These are phyloP conservation scores for Euryodendron excelsum DNA, from an alignment of 148 eudicot genomes.

Conservation along the genomic window DNA sequence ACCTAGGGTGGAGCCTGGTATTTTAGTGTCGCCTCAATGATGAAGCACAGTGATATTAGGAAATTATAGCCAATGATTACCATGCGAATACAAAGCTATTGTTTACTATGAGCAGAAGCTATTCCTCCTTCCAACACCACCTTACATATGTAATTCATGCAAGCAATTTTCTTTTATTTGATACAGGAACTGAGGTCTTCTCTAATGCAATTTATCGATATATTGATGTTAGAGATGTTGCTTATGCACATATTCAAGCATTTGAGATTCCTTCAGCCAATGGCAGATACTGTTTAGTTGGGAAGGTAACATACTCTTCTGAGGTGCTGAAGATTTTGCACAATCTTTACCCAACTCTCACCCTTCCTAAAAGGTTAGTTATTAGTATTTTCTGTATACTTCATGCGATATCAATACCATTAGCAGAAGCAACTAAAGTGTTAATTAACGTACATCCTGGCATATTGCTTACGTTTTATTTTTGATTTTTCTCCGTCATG, in stretches of 20 bases:
- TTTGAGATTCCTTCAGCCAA: slow-evolving; percentile 50
- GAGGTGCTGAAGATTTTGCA: slow-evolving; percentile 29
- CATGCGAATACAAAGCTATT: neutral
- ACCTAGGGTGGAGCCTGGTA: neutral
- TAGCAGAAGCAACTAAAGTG: neutral
- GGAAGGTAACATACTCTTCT: slow-evolving; percentile 18
- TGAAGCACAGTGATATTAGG: neutral
- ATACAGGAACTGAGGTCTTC: slow-evolving; percentile 30
- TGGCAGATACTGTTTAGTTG: slow-evolving; percentile 60
- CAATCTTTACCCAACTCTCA: slow-evolving; percentile 40
- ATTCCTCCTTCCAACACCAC: neutral
- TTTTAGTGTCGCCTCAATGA: neutral
- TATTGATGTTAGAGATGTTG: slow-evolving; percentile 63
- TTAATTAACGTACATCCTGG: neutral
- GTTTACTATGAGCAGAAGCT: neutral
- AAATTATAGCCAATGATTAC: neutral
- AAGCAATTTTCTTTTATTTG: neutral
- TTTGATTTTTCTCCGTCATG: neutral
- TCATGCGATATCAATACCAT: neutral
- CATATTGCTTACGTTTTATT: neutral
- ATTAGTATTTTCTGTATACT: neutral
- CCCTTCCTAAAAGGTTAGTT: slow-evolving; percentile 39
- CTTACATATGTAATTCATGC: neutral
- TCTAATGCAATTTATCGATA: slow-evolving; percentile 17
- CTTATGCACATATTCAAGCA: slow-evolving; percentile 51